Evolutionary conservation across 495 filamentous ascomycete species (phyloP).

Genomic region (Copromyces sp.): DNA sequence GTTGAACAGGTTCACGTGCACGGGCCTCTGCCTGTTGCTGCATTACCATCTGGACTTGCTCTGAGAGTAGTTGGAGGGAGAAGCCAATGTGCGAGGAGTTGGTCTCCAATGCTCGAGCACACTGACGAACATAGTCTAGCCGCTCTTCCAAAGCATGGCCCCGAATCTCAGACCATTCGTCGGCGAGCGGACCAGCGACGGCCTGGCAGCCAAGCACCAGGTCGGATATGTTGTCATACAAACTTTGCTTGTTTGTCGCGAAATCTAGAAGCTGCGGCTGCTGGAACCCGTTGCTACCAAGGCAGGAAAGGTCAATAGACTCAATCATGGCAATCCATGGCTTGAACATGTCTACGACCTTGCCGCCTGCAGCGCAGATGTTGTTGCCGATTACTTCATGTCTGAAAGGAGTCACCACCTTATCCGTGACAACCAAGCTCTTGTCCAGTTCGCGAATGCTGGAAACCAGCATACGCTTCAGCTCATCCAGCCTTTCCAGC

Average conservation of each 20-base stretch:
- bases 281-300: conserved; percentile 58
- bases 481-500: conserved; percentile 74
- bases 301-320: conserved; percentile 69
- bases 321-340: conserved; percentile 82
- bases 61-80: conserved; percentile 75
- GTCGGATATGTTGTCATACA: conserved; percentile 89
- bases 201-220: conserved; percentile 77
- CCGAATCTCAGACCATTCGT: conserved; percentile 91
- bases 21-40: conserved; percentile 32
- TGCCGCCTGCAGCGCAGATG: conserved; percentile 61
- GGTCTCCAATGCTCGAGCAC: conserved; percentile 70
- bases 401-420: conserved; percentile 58
- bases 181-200: conserved; percentile 76
- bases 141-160: conserved; percentile 87
- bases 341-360: conserved; percentile 74
- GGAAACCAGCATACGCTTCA: conserved; percentile 67
- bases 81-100: conserved; percentile 80
- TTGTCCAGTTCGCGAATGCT: conserved; percentile 81
- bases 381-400: conserved; percentile 67
- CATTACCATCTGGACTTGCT: conserved; percentile 50
- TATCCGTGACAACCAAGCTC: conserved; percentile 62
- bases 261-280: conserved; percentile 84
- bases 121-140: conserved; percentile 62
- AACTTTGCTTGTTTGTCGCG: conserved; percentile 74
- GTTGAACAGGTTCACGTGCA: conserved; percentile 25